Evolutionary conservation across 768 basidiomycete species (phyloP).

Genomic region (Phylloporus rhodoxanthus): DNA sequence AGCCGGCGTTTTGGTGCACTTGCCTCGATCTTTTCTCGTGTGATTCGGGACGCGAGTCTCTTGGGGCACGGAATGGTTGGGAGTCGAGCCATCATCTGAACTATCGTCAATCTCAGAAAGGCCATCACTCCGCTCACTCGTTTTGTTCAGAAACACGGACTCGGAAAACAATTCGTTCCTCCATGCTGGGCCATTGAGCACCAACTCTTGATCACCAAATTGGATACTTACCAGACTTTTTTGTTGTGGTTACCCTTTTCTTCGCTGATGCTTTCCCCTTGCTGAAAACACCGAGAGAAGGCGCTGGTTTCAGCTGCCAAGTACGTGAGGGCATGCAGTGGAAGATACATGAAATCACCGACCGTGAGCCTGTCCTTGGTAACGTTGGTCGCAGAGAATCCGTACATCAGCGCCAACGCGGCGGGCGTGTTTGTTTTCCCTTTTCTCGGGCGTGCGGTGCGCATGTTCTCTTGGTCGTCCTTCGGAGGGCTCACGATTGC

Average conservation of each 20-base stretch:
- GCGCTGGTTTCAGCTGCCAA: constrained; percentile 26
- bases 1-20: neutral
- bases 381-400: constrained; percentile 34
- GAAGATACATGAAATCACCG: neutral
- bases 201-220: neutral
- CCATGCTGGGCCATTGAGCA: constrained; percentile 11
- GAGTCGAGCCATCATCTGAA: constrained; percentile 7
- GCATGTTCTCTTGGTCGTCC: constrained; percentile 3
- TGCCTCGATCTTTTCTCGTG: constrained; percentile 1
- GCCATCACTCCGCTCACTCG: constrained; percentile 8
- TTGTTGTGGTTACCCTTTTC: constrained; percentile 12
- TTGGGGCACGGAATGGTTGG: constrained; percentile 13
- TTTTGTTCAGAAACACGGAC: constrained; percentile 37
- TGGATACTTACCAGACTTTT: constrained; percentile 12
- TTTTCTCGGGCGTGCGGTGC: constrained; percentile 6
- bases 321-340: neutral
- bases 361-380: constrained; percentile 35
- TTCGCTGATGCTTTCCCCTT: constrained; percentile 34
- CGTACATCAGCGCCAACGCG: constrained; percentile 33
- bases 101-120: constrained; percentile 3
- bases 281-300: constrained; percentile 31
- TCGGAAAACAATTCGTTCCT: constrained; percentile 41
- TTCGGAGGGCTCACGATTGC: constrained; percentile 39
- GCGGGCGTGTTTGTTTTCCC: constrained; percentile 21
- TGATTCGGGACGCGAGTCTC: constrained; percentile 2